phyloP scores from a whole-genome alignment of 1,284 basidiomycete species.

The Afroboletus lepidellus region DNA sequence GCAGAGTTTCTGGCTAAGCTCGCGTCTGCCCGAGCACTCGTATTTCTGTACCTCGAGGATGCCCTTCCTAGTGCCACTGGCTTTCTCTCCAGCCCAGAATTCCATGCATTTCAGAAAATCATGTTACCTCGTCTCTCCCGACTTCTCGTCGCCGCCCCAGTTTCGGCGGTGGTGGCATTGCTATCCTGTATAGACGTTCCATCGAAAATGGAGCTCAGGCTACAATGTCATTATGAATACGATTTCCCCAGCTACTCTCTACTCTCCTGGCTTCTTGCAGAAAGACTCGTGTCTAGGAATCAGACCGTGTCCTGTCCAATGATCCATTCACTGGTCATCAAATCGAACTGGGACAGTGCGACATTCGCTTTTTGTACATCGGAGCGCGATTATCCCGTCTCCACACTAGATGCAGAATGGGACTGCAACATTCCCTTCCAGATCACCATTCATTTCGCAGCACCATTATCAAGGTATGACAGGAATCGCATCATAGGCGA shows the following conservation, averaged over 20 bases:
- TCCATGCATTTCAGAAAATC: background rate
- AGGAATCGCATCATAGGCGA: background rate
- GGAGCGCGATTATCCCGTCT: background rate
- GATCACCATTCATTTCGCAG: background rate
- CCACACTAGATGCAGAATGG: background rate
- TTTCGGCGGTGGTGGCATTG: background rate
- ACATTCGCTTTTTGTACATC: background rate
- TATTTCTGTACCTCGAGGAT: conserved; percentile 21
- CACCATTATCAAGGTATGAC: background rate
- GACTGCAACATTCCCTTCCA: background rate
- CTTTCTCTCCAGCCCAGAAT: background rate
- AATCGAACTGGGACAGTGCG: too few species aligned
- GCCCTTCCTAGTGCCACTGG: background rate
- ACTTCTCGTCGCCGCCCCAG: conserved; percentile 1
- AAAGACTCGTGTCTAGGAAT: background rate
- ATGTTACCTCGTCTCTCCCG: conserved; percentile 8
- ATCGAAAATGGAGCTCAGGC: background rate
- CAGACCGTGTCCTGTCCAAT: too few species aligned
- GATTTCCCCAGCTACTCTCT: background rate
- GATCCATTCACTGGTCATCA: background rate
- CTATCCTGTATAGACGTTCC: conserved; percentile 9
- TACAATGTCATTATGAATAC: background rate
- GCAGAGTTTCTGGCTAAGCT: conserved; percentile 25
- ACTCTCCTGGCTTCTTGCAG: background rate
- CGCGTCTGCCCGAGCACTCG: conserved; percentile 29